Evolutionary conservation across 2,329 filamentous ascomycete species (phyloP).

Genomic region (Hypoxylon sp.): DNA sequence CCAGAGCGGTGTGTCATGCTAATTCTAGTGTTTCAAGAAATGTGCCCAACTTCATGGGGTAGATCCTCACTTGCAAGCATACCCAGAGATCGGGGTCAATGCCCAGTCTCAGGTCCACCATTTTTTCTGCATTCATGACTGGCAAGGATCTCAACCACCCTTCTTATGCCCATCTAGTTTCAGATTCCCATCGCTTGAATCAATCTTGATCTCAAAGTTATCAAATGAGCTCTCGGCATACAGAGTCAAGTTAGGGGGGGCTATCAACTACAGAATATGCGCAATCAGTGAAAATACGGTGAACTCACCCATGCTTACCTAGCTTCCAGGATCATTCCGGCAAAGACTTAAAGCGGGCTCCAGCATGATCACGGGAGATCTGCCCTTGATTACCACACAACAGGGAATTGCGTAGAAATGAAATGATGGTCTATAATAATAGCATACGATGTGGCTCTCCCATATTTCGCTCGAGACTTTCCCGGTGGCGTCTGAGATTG

Average conservation of each 20-base stretch:
- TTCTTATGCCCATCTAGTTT: background rate
- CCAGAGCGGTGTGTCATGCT: conserved; percentile 38
- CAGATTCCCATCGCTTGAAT: background rate
- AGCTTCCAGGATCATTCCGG: too few species aligned
- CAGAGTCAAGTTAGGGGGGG: background rate
- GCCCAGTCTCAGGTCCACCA: conserved; percentile 29
- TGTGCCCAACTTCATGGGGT: conserved; percentile 33
- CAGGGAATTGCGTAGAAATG: too few species aligned
- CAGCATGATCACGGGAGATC: too few species aligned
- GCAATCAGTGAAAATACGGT: background rate
- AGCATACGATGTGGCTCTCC: too few species aligned
- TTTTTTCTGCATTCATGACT: conserved; percentile 1
- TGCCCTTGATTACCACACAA: too few species aligned
- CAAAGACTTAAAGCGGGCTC: too few species aligned
- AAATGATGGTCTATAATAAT: too few species aligned
- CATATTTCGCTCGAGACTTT: too few species aligned
- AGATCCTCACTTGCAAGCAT: conserved; percentile 13
- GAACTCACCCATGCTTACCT: background rate
- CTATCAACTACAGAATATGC: background rate
- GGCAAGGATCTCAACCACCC: conserved; percentile 4
- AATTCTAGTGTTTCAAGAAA: conserved; percentile 34
- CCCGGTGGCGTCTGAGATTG: too few species aligned
- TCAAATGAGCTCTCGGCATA: conserved; percentile 1
- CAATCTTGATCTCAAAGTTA: background rate
- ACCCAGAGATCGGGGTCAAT: conserved; percentile 24